phyloP scores from a whole-genome alignment of 208 protist genomes.

The Trypanosoma caninum region DNA sequence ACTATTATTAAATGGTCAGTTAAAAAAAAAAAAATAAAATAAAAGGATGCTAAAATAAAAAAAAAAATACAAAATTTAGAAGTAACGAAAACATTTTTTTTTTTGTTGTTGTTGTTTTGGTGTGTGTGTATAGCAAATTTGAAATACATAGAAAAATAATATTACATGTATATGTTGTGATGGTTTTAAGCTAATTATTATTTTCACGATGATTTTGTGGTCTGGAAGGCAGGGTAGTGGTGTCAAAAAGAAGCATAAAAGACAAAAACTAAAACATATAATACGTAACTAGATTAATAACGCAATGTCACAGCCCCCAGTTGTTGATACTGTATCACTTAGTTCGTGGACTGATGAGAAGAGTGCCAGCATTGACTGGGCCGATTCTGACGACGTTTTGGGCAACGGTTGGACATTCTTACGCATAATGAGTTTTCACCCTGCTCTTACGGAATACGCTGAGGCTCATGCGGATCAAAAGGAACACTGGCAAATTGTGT shows the following conservation, averaged over 20 bases:
- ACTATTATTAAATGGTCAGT: too few relatives aligned
- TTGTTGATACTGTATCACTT: conserved; percentile 2
- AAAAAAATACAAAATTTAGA: too few relatives aligned
- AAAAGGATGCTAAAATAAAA: too few relatives aligned
- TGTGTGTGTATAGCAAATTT: too few relatives aligned
- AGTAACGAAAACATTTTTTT: too few relatives aligned
- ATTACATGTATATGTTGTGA: too few relatives aligned
- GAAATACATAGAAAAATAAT: too few relatives aligned
- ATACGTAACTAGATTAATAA: not conserved
- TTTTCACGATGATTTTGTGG: too few relatives aligned
- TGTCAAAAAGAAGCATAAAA: not conserved
- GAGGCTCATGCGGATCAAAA: conserved; percentile 12
- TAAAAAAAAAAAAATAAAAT: too few relatives aligned
- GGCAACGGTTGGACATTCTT: conserved; percentile 77
- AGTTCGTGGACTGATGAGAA: conserved; percentile 71
- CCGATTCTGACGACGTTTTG: conserved; percentile 48
- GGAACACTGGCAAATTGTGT: conserved; percentile 20
- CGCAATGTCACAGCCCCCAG: not conserved
- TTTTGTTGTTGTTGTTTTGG: too few relatives aligned
- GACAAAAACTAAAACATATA: not conserved
- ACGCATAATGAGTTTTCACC: conserved; percentile 56
- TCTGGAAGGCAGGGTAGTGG: too few relatives aligned
- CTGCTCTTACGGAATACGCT: conserved; percentile 37
- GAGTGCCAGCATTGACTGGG: conserved; percentile 79
- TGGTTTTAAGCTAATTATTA: too few relatives aligned